Base-by-base conservation (phyloP, 2,329 filamentous ascomycete species). In the Penicillium sp. region DNA sequence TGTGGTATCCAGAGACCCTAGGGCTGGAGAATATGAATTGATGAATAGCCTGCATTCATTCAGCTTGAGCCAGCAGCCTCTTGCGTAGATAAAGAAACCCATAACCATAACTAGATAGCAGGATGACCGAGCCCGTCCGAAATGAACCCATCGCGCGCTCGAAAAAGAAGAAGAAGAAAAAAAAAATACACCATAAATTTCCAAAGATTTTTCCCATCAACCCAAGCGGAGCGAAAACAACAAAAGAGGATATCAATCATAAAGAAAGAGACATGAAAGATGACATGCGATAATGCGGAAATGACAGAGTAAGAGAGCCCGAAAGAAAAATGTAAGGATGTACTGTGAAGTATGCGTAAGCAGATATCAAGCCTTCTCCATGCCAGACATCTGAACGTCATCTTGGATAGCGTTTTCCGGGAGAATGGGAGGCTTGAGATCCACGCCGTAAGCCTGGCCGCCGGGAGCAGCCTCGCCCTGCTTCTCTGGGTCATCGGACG, bases 301-400 rank as follows among this genome's bases (percentile, higher is more conserved):
- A 43, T 43, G 13, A 43, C n/a, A 38, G 18, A 52, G 14, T 36
- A 40, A 45, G 6, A 45, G 7, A 41, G 18, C 18, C 18, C 18
- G 16, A 40, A 47, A 45, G 48, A 22, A 34, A n/a, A 50, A 49
- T 11, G 32, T 32, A 52, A 47, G 14, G 50, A 24, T 41, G 10
- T 42, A 51, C 44, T n/a, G 50, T 45, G 18, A 52, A 32, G 31
- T 36, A 40, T 45, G 42, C 32, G 40, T 4, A 44, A 29, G 21
- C 16, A 14, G 11, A 45, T n/a, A 36, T 63, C 50, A 73, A 21
- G 53, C 57, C 54, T 69, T 70, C 43, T 71, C 68, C 16, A 65
- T 64, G 8, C 68, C 71, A 16, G 65, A 63, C 72, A 75, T 74
- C 18, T 68, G 59, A n/a, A 73, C 65, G 55, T 75, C 72, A 31